Conservation (phyloP, 208 protist species). For the Phytomonas francai region DNA sequence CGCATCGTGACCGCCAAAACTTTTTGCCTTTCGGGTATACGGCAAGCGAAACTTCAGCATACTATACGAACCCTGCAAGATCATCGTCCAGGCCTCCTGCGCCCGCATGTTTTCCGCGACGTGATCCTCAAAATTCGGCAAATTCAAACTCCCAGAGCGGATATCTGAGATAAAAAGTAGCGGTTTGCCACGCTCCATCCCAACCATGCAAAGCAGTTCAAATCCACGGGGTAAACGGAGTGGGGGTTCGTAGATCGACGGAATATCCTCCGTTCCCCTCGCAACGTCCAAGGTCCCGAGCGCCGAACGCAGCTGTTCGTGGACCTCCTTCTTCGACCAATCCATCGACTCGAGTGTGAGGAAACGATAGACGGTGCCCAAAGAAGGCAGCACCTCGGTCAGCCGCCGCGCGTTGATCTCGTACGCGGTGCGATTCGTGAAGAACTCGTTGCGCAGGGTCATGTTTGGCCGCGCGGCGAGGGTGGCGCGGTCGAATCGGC, state of each 20-base stretch:
- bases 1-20: constrained; percentile 31
- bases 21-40: constrained; percentile 69
- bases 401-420: constrained; percentile 78
- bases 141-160: constrained; percentile 74
- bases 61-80: constrained; percentile 75
- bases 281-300: constrained; percentile 82
- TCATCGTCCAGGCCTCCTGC: constrained; percentile 89
- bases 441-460: constrained; percentile 89
- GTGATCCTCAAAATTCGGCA: constrained; percentile 87
- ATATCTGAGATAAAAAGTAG: constrained; percentile 94
- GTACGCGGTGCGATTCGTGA: constrained; percentile 91
- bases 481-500: constrained; percentile 74
- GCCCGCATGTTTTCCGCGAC: constrained; percentile 89
- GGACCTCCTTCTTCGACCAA: constrained; percentile 37
- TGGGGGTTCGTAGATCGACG: constrained; percentile 78
- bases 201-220: constrained; percentile 63
- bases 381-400: constrained; percentile 39
- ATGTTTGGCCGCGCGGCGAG: constrained; percentile 63
- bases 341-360: constrained; percentile 29
- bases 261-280: constrained; percentile 79
- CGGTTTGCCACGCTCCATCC: constrained; percentile 64
- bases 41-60: constrained; percentile 96
- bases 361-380: constrained; percentile 50
- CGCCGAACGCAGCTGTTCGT: constrained; percentile 53
- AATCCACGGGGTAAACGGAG: constrained; percentile 55